A percentile compares a stretch with the other conserved stretches of the same genome.
These are phyloP conservation scores for Fusarium pseudograminearum DNA, from an alignment of 2,329 filamentous ascomycete genomes.

Conservation along the genomic window DNA sequence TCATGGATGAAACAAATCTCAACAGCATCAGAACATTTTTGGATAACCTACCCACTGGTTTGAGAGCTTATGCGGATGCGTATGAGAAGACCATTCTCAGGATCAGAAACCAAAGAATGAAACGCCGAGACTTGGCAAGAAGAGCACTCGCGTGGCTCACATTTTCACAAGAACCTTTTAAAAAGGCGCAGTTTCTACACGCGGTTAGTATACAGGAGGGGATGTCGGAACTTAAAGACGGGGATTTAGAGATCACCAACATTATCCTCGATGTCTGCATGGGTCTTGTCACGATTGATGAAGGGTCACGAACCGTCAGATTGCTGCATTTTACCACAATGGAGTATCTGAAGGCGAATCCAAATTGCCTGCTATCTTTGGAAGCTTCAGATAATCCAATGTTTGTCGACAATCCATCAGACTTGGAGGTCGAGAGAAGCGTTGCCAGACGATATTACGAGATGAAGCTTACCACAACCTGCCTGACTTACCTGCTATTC, in stretches of 20 bases:
- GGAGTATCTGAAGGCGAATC: neutral
- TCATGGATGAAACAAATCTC: neutral
- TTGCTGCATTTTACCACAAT: neutral
- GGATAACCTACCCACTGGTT: neutral
- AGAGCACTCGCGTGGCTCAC: neutral
- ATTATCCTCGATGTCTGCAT: neutral
- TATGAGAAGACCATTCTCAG: neutral
- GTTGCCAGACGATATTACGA: neutral
- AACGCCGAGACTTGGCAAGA: accelerated
- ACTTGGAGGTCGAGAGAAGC: neutral
- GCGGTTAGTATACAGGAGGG: neutral
- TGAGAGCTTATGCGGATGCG: neutral
- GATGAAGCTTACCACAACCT: neutral
- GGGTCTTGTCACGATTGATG: neutral
- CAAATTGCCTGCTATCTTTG: neutral
- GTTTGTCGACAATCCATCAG: neutral
- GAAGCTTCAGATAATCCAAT: accelerated
- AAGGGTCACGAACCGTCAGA: accelerated
- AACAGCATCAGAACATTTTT: neutral
- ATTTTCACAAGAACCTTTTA: neutral
- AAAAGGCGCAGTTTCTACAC: accelerated
- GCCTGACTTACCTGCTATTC: neutral
- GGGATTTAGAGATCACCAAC: neutral
- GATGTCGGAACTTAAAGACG: neutral
- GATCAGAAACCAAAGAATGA: neutral